A percentile compares a stretch with the other conserved stretches of the same genome.
Evolutionary conservation across 2,329 filamentous ascomycete genomes (phyloP).

Genomic region (Dothideomycetidae sp.): DNA sequence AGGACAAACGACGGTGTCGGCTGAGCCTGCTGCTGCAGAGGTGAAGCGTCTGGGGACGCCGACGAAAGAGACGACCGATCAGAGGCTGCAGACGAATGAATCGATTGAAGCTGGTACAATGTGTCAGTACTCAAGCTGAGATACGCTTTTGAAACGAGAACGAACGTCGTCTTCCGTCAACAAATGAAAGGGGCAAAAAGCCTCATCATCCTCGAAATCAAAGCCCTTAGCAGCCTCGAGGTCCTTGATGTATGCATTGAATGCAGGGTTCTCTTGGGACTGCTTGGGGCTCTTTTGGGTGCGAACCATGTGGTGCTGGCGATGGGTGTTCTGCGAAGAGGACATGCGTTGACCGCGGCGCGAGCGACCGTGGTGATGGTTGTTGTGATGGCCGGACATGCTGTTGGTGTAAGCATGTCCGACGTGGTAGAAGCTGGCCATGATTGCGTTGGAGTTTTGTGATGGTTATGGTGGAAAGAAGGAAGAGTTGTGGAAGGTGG

Average conservation of each 20-base stretch:
- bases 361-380: slow-evolving; percentile 74
- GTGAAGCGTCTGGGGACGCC: slow-evolving; percentile 83
- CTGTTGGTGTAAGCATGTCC: slow-evolving; percentile 34
- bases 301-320: slow-evolving; percentile 52
- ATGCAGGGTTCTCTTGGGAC: slow-evolving; percentile 59
- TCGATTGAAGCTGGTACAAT: slow-evolving; percentile 62
- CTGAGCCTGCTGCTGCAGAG: slow-evolving; percentile 68
- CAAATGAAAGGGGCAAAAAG: slow-evolving; percentile 78
- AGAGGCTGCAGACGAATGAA: slow-evolving; percentile 66
- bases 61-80: slow-evolving; percentile 92
- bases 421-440: slow-evolving; percentile 38
- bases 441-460: slow-evolving; percentile 18
- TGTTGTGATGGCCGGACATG: slow-evolving; percentile 40
- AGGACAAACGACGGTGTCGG: slow-evolving; percentile 59
- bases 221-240: slow-evolving; percentile 90
- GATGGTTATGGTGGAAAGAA: slow-evolving; percentile 6
- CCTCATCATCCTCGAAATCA: slow-evolving; percentile 87
- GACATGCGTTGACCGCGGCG: slow-evolving; percentile 70
- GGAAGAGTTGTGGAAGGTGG: slow-evolving; percentile 11
- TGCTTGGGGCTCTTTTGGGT: slow-evolving; percentile 78
- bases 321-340: slow-evolving; percentile 67
- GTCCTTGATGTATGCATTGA: slow-evolving; percentile 67
- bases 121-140: slow-evolving; percentile 3
- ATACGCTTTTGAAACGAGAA: slow-evolving; percentile 16
- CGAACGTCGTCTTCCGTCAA: slow-evolving; percentile 84